phyloP scores from a whole-genome alignment of 305 asterid species.

The Fraxinus paxiana region DNA sequence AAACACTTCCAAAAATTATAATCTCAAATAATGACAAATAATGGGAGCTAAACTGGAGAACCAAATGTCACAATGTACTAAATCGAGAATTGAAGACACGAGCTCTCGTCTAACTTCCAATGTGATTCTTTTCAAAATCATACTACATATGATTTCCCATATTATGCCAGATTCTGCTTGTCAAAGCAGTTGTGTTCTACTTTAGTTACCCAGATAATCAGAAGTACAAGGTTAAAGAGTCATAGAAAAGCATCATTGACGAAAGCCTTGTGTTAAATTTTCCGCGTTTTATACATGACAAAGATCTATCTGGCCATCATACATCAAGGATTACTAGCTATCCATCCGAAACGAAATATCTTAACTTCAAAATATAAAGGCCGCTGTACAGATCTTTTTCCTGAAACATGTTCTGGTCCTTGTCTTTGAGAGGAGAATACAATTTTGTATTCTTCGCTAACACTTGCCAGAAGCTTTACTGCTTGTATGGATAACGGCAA shows the following conservation, averaged over 20 bases:
- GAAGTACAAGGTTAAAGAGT: background rate
- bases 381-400: background rate
- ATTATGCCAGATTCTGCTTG: background rate
- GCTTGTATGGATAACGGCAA: constrained; percentile 13
- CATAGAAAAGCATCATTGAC: background rate
- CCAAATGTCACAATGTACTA: background rate
- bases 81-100: background rate
- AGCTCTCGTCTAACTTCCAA: background rate
- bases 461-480: background rate
- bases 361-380: background rate
- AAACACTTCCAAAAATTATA: no score
- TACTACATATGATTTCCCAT: background rate
- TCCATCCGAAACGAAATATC: background rate
- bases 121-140: background rate
- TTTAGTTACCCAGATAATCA: background rate
- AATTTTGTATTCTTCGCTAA: background rate
- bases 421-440: background rate
- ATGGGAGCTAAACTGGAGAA: background rate
- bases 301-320: background rate
- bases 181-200: background rate
- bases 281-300: background rate
- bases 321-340: background rate
- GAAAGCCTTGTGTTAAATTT: background rate
- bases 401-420: background rate
- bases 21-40: background rate